phyloP scores from a whole-genome alignment of 2,329 filamentous ascomycete genomes.

The Talaromyces islandicus region DNA sequence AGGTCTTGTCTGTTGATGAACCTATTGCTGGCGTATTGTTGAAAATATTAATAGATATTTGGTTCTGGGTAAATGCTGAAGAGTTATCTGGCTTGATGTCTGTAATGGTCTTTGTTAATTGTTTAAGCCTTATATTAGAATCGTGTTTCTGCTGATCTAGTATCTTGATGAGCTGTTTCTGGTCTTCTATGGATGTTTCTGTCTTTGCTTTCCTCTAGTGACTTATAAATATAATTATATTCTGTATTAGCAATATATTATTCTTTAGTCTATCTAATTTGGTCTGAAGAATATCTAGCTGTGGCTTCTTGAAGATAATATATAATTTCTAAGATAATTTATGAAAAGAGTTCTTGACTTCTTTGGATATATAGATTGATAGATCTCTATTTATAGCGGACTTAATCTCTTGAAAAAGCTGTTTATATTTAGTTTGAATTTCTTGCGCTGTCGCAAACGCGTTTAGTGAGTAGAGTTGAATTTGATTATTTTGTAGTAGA shows the following conservation, averaged over 20 bases:
- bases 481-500: conserved; percentile 10
- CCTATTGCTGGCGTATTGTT: too few relatives aligned
- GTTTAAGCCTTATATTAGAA: neutral
- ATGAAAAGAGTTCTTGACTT: neutral
- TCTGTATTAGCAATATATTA: conserved; percentile 24
- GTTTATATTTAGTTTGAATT: neutral
- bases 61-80: too few relatives aligned
- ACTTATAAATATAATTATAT: conserved; percentile 26
- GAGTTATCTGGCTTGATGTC: neutral
- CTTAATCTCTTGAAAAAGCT: neutral
- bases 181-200: neutral
- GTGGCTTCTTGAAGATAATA: conserved; percentile 16
- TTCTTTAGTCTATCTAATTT: conserved; percentile 28
- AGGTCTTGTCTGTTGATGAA: neutral
- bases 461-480: neutral
- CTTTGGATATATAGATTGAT: neutral
- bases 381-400: neutral
- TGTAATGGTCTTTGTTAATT: neutral
- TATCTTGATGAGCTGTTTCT: neutral
- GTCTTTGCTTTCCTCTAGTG: conserved; percentile 14
- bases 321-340: conserved; percentile 13
- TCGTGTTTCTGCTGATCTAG: neutral
- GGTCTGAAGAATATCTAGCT: conserved; percentile 19
- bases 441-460: neutral
- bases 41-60: too few relatives aligned